These are phyloP conservation scores for Phaseolus lunatus DNA, from an alignment of 306 rosid genomes.

Conservation along the genomic window DNA sequence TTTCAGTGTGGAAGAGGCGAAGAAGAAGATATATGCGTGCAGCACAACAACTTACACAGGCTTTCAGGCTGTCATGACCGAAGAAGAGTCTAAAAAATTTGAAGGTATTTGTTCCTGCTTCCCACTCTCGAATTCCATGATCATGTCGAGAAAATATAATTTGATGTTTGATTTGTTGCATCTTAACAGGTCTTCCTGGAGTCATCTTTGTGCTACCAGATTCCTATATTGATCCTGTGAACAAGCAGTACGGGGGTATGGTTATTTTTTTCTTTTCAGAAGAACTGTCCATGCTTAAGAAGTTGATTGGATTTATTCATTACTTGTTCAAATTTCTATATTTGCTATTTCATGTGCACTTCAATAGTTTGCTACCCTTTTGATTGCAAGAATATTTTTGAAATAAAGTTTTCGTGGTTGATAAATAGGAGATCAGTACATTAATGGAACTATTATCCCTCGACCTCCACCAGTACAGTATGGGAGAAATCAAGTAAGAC, in stretches of 20 bases:
- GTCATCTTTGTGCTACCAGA: slow-evolving; percentile 85
- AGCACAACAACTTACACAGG: slow-evolving; percentile 86
- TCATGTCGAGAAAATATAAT: background rate
- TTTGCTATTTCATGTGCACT: background rate
- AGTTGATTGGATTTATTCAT: slow-evolving; percentile 19
- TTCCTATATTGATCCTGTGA: slow-evolving; percentile 77
- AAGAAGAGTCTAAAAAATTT: slow-evolving; percentile 85
- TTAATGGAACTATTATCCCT: slow-evolving; percentile 78
- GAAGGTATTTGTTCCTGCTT: slow-evolving; percentile 52
- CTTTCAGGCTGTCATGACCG: slow-evolving; percentile 82
- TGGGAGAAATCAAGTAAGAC: slow-evolving; percentile 62
- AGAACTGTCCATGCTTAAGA: background rate
- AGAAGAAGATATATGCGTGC: slow-evolving; percentile 84
- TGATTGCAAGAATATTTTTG: background rate
- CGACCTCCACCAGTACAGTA: slow-evolving; percentile 88
- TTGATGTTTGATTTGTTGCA: slow-evolving; percentile 3
- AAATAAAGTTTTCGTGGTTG: slow-evolving; percentile 23
- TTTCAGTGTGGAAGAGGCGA: slow-evolving; percentile 89
- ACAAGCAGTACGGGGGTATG: slow-evolving; percentile 93
- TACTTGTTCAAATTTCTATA: background rate
- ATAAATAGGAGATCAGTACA: slow-evolving; percentile 82
- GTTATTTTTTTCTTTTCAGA: background rate
- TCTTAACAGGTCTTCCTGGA: slow-evolving; percentile 66
- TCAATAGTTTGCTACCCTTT: background rate
- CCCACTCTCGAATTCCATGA: slow-evolving; percentile 18